Evolutionary conservation across 176 grass and related monocot species (phyloP).

Genomic region (Poa pratensis): DNA sequence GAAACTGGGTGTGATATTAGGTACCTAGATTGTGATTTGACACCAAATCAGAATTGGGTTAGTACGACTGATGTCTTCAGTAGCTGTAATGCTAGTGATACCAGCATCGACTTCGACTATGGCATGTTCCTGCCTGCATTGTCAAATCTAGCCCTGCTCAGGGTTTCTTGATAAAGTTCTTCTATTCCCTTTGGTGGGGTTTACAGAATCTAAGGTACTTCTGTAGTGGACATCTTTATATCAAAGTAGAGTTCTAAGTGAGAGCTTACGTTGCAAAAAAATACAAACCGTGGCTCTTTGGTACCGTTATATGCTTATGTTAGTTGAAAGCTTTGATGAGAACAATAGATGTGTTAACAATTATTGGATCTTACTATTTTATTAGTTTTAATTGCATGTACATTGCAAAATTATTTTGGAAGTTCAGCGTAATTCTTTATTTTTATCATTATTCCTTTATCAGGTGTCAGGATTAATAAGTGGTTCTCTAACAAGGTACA

Average conservation of each 20-base stretch:
- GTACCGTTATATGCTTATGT: background rate
- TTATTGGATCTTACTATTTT: background rate
- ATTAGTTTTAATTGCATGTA: conserved; percentile 1
- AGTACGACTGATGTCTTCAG: conserved; percentile 54
- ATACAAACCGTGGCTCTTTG: background rate
- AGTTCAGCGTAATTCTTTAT: conserved; percentile 25
- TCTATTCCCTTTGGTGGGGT: conserved; percentile 99
- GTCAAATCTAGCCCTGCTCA: conserved; percentile 62
- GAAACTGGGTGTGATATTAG: conserved; percentile 57
- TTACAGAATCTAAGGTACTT: conserved; percentile 95
- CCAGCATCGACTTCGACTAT: conserved; percentile 51
- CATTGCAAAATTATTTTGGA: conserved; percentile 3
- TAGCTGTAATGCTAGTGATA: conserved; percentile 44
- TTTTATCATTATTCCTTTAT: background rate
- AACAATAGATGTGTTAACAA: conserved; percentile 1
- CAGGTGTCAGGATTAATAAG: conserved; percentile 5
- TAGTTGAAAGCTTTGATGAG: conserved; percentile 3
- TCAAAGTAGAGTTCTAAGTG: background rate
- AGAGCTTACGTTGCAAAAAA: background rate
- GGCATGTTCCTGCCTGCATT: conserved; percentile 85
- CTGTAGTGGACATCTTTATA: background rate
- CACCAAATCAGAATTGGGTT: conserved; percentile 48
- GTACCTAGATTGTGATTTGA: conserved; percentile 70
- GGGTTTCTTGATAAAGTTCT: conserved; percentile 80
- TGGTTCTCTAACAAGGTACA: conserved; percentile 25